Base-by-base conservation (phyloP, 2,329 filamentous ascomycete species). In the Penicillium hesseltinei region DNA sequence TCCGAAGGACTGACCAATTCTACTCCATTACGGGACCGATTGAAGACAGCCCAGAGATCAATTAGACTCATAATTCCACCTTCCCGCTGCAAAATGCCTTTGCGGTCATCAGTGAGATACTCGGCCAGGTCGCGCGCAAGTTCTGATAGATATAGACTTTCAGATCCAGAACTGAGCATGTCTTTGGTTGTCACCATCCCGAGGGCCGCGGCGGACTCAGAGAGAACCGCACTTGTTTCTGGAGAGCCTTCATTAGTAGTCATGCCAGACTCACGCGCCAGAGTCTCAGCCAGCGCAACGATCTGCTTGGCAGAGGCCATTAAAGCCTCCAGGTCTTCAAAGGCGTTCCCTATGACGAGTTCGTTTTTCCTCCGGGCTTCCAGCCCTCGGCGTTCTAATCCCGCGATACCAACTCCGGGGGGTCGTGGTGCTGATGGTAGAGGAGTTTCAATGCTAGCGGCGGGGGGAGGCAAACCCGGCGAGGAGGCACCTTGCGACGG, bases 281-380 rank as follows among this genome's bases (percentile, higher is more conserved):
- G 93, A 17, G 87, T 87, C 74, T 97, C 93, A 0, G 94, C 94
- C 42, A 99, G 86, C 5, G 92, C 91, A 50, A 97, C 88, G 48
- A 99, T 91, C 71, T 99, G 91, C 71, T 97, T 97, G 5, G 94
- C 94, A 4, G 93, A 97, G 3, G 92, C 91, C 93, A 97, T 99
- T 38, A 99, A 81, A 4, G 94, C 92, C 71, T 97, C 93, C 0
- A 99, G 83, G 69, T 99, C 94, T 71, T 97, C 93, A 68, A 99
- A 99, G 0, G 94, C 92, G 63, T 85, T 92, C 27, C 93, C 93
- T 62, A 99, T 96, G 49, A 97, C 88, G 10, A 91, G 77, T 73
- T 97, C 92, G 66, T 97, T 97, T 73, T 96, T 96, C 77, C 91
- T 93, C 56, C 91, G 88, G 69, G 92, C 85, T 66, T 92, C 90